Conservation (phyloP, 768 basidiomycete species). For the Daedaleopsis nitida region DNA sequence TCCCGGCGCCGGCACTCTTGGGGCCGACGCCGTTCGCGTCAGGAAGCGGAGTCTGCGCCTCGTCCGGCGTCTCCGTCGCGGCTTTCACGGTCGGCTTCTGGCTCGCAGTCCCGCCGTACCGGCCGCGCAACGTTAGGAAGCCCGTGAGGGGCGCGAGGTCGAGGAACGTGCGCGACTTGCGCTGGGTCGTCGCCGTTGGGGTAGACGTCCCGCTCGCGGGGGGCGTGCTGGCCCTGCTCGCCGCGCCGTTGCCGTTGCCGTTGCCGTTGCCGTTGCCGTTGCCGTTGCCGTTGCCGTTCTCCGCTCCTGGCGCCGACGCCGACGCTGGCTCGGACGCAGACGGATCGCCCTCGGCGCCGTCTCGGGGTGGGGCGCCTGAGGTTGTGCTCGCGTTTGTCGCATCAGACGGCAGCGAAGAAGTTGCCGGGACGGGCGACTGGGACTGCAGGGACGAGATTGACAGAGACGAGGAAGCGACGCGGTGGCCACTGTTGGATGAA, state of each 20-base stretch:
- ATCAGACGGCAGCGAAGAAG: conserved; percentile 10
- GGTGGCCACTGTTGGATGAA: conserved; percentile 9
- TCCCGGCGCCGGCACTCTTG: background rate
- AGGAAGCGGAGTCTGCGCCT: too few relatives aligned
- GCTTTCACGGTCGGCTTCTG: conserved; percentile 25
- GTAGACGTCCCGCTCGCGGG: conserved; percentile 60
- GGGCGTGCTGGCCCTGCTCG: conserved; percentile 35
- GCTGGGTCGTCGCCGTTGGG: conserved; percentile 43
- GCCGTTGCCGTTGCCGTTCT: conserved; percentile 5
- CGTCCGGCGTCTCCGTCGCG: conserved; percentile 24
- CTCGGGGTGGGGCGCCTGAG: background rate
- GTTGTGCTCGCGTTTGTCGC: background rate
- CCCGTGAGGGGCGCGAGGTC: conserved; percentile 65
- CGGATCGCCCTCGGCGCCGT: background rate
- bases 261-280: conserved; percentile 3
- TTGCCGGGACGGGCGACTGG: conserved; percentile 16
- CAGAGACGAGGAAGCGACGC: conserved; percentile 19
- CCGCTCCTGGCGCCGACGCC: background rate
- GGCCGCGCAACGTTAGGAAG: conserved; percentile 60
- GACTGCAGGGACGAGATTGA: conserved; percentile 26
- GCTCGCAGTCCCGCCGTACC: conserved; percentile 50
- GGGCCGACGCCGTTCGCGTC: conserved; percentile 9
- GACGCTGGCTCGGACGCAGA: background rate
- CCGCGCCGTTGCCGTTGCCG: conserved; percentile 2
- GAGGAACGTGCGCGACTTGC: conserved; percentile 44